Evolutionary conservation across 169 alveolate species (phyloP).

Genomic region (Eimeria sp.): DNA sequence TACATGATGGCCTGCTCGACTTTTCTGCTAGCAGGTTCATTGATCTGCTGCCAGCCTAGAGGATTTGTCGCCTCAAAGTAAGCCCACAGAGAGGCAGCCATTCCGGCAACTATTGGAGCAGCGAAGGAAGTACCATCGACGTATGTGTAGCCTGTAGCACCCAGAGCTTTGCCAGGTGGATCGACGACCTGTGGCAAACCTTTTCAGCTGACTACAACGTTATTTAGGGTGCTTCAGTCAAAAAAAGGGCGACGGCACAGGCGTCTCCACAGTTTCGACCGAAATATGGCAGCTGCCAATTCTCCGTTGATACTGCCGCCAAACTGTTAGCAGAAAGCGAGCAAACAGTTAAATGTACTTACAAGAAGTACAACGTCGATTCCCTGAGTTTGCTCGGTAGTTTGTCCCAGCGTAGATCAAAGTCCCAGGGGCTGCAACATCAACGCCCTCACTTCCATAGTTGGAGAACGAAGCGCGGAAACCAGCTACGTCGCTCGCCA

Average conservation of each 20-base stretch:
- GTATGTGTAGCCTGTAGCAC: conserved; percentile 82
- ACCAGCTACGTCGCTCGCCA: conserved; percentile 78
- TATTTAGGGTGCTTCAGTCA: not conserved
- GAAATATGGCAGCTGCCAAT: not conserved
- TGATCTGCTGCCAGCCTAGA: conserved; percentile 67
- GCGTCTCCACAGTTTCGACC: not conserved
- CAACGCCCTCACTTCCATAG: conserved; percentile 81
- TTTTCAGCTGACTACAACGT: not conserved
- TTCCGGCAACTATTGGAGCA: conserved; percentile 88
- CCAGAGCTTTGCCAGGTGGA: not conserved
- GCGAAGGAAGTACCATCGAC: conserved; percentile 89
- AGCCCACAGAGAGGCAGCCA: conserved; percentile 86
- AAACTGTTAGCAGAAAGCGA: not conserved
- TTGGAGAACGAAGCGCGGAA: conserved; percentile 78
- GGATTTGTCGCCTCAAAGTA: conserved; percentile 76
- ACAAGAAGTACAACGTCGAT: conserved; percentile 75
- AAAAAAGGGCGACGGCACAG: not conserved
- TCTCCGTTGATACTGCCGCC: not conserved
- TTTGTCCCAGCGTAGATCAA: conserved; percentile 80
- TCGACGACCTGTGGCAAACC: not conserved
- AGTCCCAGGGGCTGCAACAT: conserved; percentile 84
- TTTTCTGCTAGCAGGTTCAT: conserved; percentile 48
- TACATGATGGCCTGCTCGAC: conserved; percentile 80
- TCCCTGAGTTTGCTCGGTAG: conserved; percentile 69
- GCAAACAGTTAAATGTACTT: not conserved